phyloP scores from a whole-genome alignment of 352 stramenopile species.

The Bremia lactucae region DNA sequence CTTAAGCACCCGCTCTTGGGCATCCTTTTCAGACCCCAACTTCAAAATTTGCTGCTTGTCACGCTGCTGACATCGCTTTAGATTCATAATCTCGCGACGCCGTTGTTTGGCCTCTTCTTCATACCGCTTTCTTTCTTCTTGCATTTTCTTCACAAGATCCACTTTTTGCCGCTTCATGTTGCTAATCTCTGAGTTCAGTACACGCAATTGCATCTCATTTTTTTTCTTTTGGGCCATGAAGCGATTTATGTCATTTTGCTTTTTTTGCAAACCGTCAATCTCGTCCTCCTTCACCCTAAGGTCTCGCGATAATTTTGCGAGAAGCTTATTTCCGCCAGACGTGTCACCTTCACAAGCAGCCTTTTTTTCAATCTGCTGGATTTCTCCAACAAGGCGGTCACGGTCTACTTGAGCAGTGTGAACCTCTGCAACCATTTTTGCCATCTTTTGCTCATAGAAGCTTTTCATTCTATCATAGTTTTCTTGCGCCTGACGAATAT shows the following conservation, averaged over 20 bases:
- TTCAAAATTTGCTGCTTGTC: conserved; percentile 80
- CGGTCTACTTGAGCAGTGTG: conserved; percentile 46
- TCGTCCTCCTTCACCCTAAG: conserved; percentile 73
- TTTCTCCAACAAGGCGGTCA: conserved; percentile 68
- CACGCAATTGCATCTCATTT: conserved; percentile 74
- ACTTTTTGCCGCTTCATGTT: conserved; percentile 87
- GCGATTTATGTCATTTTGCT: conserved; percentile 73
- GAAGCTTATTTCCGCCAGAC: conserved; percentile 33
- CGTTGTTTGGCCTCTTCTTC: conserved; percentile 74
- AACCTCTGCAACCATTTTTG: conserved; percentile 71
- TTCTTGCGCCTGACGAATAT: conserved; percentile 65
- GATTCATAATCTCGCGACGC: conserved; percentile 61
- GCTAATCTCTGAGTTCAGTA: conserved; percentile 68
- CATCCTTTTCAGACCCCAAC: conserved; percentile 71
- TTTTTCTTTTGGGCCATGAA: conserved; percentile 83
- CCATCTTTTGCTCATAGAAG: conserved; percentile 80
- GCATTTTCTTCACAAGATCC: conserved; percentile 83
- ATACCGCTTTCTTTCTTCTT: conserved; percentile 74
- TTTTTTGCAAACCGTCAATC: conserved; percentile 58
- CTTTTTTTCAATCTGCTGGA: conserved; percentile 60
- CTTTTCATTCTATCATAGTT: conserved; percentile 77
- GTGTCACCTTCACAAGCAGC: conserved; percentile 43
- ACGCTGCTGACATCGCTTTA: conserved; percentile 72
- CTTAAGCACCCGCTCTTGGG: conserved; percentile 79
- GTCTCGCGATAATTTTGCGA: conserved; percentile 63